Evolutionary conservation across 768 basidiomycete species (phyloP).

Genomic region (Phylloporus rhodoxanthus): DNA sequence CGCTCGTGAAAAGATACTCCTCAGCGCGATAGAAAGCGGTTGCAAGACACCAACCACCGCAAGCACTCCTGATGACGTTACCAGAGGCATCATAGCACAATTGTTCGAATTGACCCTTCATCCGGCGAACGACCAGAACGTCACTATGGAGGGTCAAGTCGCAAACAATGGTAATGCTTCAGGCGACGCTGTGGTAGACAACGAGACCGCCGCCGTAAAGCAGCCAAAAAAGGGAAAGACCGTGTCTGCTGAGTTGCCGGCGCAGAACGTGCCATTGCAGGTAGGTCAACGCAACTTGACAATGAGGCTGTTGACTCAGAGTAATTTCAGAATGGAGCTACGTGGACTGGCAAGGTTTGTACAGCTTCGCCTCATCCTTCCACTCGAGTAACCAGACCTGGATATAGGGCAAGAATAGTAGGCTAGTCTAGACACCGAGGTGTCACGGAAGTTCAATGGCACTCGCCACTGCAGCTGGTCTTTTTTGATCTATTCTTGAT

Average conservation of each 20-base stretch:
- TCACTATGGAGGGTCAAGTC: conserved; percentile 6
- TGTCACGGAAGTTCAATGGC: background rate
- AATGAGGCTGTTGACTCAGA: background rate
- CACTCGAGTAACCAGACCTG: background rate
- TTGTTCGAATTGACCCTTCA: conserved; percentile 27
- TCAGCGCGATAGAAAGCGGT: conserved; percentile 31
- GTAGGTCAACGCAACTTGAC: conserved; percentile 3
- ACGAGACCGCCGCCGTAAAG: background rate
- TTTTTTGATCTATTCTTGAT: background rate
- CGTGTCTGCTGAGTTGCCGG: background rate
- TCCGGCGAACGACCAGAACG: conserved; percentile 1
- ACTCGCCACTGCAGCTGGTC: background rate
- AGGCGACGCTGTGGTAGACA: background rate
- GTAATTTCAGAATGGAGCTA: conserved; percentile 1
- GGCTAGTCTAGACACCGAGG: background rate
- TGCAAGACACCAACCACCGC: conserved; percentile 25
- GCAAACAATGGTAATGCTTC: background rate
- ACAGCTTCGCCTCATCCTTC: background rate
- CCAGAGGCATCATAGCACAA: conserved; percentile 27
- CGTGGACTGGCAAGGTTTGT: conserved; percentile 3
- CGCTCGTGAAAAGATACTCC: conserved; percentile 44
- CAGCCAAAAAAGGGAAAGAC: background rate
- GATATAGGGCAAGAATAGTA: background rate
- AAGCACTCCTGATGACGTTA: conserved; percentile 20
- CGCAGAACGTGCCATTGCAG: background rate